Evolutionary conservation across 805 yeast genomes (phyloP).

Genomic region (Danielozyma ontarioensis): DNA sequence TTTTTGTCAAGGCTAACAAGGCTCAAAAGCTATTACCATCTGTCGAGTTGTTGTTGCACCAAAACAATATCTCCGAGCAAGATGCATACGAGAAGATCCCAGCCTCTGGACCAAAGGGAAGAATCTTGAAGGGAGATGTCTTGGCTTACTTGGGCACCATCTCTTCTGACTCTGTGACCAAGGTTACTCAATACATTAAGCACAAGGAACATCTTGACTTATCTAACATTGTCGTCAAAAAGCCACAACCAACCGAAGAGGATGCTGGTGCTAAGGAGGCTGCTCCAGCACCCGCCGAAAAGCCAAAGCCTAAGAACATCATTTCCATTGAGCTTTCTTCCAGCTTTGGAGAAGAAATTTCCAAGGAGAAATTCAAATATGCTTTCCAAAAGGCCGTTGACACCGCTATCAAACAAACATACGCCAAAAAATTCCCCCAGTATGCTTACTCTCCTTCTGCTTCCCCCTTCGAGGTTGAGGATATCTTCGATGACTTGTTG

Average conservation of each 20-base stretch:
- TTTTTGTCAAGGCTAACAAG: slow-evolving; percentile 51
- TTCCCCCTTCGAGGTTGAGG: slow-evolving; percentile 13
- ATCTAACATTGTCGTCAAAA: slow-evolving; percentile 53
- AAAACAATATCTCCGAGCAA: slow-evolving; percentile 56
- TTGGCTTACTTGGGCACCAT: slow-evolving; percentile 77
- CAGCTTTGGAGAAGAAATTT: slow-evolving; percentile 19
- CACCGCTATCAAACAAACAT: slow-evolving; percentile 25
- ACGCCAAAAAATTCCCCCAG: slow-evolving; percentile 32
- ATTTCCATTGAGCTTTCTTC: slow-evolving; percentile 20
- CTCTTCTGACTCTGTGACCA: slow-evolving; percentile 46
- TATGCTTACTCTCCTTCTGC: slow-evolving; percentile 28
- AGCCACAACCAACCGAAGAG: slow-evolving; percentile 17
- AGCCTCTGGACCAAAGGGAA: slow-evolving; percentile 87
- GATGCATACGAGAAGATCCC: slow-evolving; percentile 69
- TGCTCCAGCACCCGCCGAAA: slow-evolving; percentile 11
- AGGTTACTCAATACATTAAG: slow-evolving; percentile 52
- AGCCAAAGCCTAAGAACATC: slow-evolving; percentile 26
- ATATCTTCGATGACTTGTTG: slow-evolving; percentile 35
- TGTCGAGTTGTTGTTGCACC: slow-evolving; percentile 59
- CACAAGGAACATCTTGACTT: slow-evolving; percentile 63
- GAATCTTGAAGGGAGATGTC: slow-evolving; percentile 87
- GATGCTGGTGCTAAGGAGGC: slow-evolving; percentile 6
- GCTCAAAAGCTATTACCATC: slow-evolving; percentile 72
- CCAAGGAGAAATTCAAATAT: slow-evolving; percentile 21
- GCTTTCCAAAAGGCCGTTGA: slow-evolving; percentile 27